Base-by-base conservation (phyloP, 176 grass and related monocot species). In the Panicum miliaceum region DNA sequence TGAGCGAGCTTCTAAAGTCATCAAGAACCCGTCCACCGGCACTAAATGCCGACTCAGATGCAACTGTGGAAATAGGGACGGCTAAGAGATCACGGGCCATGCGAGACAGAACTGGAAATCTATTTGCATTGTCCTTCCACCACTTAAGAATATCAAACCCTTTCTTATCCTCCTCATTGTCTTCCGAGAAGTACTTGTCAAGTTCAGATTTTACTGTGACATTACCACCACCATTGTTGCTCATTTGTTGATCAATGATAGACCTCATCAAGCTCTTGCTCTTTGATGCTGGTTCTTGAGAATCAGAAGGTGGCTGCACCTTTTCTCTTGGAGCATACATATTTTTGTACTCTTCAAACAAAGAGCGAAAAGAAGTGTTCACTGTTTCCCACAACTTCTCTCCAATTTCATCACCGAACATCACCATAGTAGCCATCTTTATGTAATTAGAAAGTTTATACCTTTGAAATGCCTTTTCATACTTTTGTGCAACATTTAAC, bases 81-180 rank as follows among this genome's bases (percentile, higher is more conserved):
- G 26, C 71, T 22, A 74, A 74, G 1, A 74, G 48, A 35, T 54
- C 71, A 22, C 4, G 29, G 1, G 71, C 71, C 71, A 74, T 74
- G 47, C 13, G 16, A 74, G 71, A 20, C 1, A 53, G 9, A 5
- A 54, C 12, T 20, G 32, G 50, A 11, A 74, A 74, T 50, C 26
- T 74, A 19, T 35, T 19, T 35, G 23, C 46, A 74, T 35, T 77
- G 22, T 23, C 53, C 54, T 60, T 77, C 36, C 74, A 77, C 37
- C 48, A 60, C 16, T 62, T 16, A 63, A 62, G 75, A 63, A 62
- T 78, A 4, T 79, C 77, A 65, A 79, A 79, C 0, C 22, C 26
- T 12, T 50, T 32, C 3, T 10, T 15, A 8, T 64, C 76, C 12
- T 79, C 76, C 35, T 79, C 18, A n/a, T 35, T 79, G 1, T 79